Evolutionary conservation across 805 yeast genomes (phyloP), one percentile per base, ranked within the genome.

Genomic region (Ogataea salicorniae): DNA sequence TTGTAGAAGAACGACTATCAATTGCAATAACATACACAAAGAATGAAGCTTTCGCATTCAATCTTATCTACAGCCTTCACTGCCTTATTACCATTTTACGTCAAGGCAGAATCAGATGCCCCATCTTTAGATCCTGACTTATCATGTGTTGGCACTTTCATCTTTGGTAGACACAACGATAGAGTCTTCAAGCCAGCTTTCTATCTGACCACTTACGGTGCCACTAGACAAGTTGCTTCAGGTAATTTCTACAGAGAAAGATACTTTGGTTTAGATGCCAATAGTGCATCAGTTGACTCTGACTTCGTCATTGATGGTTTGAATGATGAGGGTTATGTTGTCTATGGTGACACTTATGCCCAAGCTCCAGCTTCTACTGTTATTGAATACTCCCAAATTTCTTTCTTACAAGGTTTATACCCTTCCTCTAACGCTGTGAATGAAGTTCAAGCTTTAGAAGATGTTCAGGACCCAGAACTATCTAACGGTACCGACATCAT

Each of bases 141-240:
- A 43, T 46, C 53, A 6, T 57, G 64, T 49, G 65, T 71, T 14
- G 80, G 79, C 15, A 61, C 77, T 4, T 70, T 70, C 47, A 70
- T 75, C 53, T 73, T 73, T 52, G 75, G 74, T 36, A 67, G 80
- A 52, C 79, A 75, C 58, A 76, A 75, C 46, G 80, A 75, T 55
- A 67, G 80, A 52, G 66, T 72, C 41, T 62, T 71, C 34, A 75
- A 75, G 50, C 79, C 79, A 15, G 71, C 76, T 6, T 58, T 56
- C 37, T 59, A 66, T 43, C 59, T 75, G 43, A 71, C 77, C 26
- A 72, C 76, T n/a, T 46, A 65, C 16, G 80, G 80, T 49, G 72
- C 74, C 9, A 47, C 44, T 18, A 59, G 64, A 44, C 74, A 68
- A 53, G 62, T 55, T 45, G 59, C 52, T n/a, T 60, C 69, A 15